Evolutionary conservation across 2,329 filamentous ascomycete genomes (phyloP).

Genomic region (Apiospora arundinis): DNA sequence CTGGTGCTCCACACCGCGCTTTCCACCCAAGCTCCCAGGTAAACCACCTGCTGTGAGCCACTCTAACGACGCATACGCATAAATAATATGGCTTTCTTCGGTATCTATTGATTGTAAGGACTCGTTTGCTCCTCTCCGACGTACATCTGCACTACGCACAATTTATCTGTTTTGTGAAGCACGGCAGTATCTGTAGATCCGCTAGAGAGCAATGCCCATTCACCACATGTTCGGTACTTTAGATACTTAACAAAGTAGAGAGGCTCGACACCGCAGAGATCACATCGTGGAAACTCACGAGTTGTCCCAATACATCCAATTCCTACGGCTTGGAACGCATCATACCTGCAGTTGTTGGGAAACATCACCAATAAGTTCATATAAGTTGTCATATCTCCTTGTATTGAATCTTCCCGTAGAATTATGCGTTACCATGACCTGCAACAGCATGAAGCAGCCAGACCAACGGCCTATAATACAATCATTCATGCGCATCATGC

Average conservation of each 20-base stretch:
- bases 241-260: no score
- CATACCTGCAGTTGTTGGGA: no score
- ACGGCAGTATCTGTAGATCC: no score
- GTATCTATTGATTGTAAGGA: no score
- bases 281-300: no score
- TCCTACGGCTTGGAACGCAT: neutral
- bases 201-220: no score
- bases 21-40: neutral
- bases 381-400: slow-evolving; percentile 2
- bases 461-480: slow-evolving; percentile 18
- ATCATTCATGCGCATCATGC: slow-evolving; percentile 18
- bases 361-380: neutral
- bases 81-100: no score
- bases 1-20: slow-evolving; percentile 12
- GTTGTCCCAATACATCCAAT: neutral
- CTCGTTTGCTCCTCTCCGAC: no score
- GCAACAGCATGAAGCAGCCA: slow-evolving; percentile 11
- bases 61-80: neutral
- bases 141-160: no score
- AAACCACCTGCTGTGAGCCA: neutral
- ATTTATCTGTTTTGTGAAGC: no score
- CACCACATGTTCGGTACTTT: no score
- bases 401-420: neutral
- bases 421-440: neutral
- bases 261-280: no score